Conservation (phyloP, 345 rosid genomes). For the Kandelia obovata region DNA sequence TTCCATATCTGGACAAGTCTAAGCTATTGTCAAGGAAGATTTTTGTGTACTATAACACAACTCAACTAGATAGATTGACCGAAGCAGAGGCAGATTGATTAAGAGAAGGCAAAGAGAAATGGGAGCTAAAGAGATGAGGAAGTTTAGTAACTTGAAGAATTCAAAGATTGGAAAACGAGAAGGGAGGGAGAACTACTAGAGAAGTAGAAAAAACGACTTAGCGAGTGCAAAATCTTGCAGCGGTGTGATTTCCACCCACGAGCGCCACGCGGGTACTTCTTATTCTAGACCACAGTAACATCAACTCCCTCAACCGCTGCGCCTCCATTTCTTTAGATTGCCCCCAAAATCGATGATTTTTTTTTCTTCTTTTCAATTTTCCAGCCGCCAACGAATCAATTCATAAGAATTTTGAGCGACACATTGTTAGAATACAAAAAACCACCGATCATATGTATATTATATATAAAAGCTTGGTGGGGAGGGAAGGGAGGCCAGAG, state of each 20-base stretch:
- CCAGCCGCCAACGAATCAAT: no score
- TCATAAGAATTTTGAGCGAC: neutral
- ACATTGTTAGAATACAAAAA: neutral
- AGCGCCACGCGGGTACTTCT: slow-evolving; percentile 52
- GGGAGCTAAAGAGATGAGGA: no score
- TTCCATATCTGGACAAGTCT: slow-evolving; percentile 29
- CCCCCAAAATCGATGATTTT: neutral
- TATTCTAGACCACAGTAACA: slow-evolving; percentile 47
- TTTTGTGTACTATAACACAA: neutral
- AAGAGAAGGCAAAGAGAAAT: no score
- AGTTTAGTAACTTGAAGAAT: no score
- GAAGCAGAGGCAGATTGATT: no score
- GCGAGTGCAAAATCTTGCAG: slow-evolving; percentile 84
- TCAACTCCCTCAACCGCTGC: slow-evolving; percentile 50
- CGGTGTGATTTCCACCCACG: slow-evolving; percentile 88
- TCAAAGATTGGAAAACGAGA: neutral
- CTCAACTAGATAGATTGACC: no score
- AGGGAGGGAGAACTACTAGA: slow-evolving; percentile 9
- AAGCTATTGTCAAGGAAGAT: neutral
- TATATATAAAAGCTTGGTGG: slow-evolving; percentile 7
- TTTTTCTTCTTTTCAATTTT: no score
- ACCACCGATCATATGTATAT: neutral
- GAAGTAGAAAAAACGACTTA: slow-evolving; percentile 21
- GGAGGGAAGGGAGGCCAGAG: slow-evolving; percentile 4
- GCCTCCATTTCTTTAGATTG: slow-evolving; percentile 49